Evolutionary conservation across 2,329 filamentous ascomycete genomes (phyloP).

Genomic region (Coniochaeta sp.): DNA sequence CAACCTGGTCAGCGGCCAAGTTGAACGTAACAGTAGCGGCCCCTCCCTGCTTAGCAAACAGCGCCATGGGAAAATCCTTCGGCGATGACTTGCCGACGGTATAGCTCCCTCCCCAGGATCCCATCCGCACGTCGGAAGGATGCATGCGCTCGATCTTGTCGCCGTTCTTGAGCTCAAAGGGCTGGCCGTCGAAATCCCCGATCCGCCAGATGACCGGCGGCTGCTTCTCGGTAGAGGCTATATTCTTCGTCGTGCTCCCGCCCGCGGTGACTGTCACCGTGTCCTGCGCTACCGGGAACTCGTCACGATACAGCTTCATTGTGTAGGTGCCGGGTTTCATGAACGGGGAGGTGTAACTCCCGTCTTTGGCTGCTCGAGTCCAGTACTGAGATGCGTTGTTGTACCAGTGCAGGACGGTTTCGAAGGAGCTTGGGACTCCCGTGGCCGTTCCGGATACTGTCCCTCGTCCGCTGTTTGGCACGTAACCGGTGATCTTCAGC

Average conservation of each 20-base stretch:
- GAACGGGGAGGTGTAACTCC: conserved; percentile 43
- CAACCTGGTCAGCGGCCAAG: conserved; percentile 30
- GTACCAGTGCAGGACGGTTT: conserved; percentile 50
- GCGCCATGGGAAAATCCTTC: conserved; percentile 48
- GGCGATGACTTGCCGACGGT: conserved; percentile 41
- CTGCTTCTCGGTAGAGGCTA: conserved; percentile 40
- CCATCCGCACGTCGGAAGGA: conserved; percentile 46
- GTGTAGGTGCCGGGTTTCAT: conserved; percentile 56
- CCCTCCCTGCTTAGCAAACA: conserved; percentile 41
- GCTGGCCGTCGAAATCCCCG: conserved; percentile 50
- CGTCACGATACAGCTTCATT: conserved; percentile 50
- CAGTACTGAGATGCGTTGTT: conserved; percentile 52
- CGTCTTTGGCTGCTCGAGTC: conserved; percentile 38
- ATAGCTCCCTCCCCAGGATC: conserved; percentile 42
- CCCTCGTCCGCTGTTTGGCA: conserved; percentile 39
- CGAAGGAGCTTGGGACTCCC: conserved; percentile 37
- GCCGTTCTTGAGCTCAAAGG: conserved; percentile 49
- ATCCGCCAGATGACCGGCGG: conserved; percentile 52
- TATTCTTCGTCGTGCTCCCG: conserved; percentile 36
- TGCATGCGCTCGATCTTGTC: conserved; percentile 53
- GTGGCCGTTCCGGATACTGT: conserved; percentile 45
- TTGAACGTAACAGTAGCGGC: conserved; percentile 44
- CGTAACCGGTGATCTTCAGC: conserved; percentile 45
- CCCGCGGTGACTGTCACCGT: conserved; percentile 42
- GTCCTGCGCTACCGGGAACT: conserved; percentile 42